Percentiles rank a stretch among this genome's conserved stretches.
phyloP scores from a whole-genome alignment of 2,329 filamentous ascomycete species.

The Dryadomyces quercus-mongolicae region DNA sequence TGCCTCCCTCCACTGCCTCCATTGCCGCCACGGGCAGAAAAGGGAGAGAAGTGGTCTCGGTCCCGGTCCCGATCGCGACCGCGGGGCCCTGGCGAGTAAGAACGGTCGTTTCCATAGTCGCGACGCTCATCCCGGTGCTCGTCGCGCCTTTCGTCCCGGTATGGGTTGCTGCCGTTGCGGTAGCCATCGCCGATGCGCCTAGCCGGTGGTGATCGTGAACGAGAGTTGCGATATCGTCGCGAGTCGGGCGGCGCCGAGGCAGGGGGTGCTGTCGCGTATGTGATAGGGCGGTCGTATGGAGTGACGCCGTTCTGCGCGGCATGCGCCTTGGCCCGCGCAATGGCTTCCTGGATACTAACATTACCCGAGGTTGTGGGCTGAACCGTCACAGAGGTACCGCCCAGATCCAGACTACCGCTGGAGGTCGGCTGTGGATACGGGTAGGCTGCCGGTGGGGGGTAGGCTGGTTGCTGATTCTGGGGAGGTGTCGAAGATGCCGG shows the following conservation, averaged over 20 bases:
- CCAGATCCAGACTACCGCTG: conserved; percentile 69
- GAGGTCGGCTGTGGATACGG: conserved; percentile 51
- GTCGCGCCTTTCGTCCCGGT: conserved; percentile 35
- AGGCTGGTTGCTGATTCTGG: conserved; percentile 7
- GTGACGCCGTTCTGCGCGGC: conserved; percentile 66
- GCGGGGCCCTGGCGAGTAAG: conserved; percentile 7
- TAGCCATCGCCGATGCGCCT: conserved; percentile 51
- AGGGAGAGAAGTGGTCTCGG: conserved; percentile 18
- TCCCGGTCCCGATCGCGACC: conserved; percentile 27
- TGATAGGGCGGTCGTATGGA: conserved; percentile 45
- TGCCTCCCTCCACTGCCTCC: conserved; percentile 18
- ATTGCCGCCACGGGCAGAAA: conserved; percentile 44
- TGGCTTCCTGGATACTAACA: conserved; percentile 71
- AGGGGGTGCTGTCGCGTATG: conserved; percentile 28
- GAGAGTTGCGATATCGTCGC: conserved; percentile 51
- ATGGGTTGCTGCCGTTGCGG: conserved; percentile 35
- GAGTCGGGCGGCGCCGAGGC: conserved; percentile 13
- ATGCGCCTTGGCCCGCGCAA: conserved; percentile 73
- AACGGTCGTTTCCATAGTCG: conserved; percentile 29
- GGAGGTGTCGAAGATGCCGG: conserved; percentile 6
- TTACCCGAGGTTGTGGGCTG: conserved; percentile 70
- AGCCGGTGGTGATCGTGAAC: conserved; percentile 57
- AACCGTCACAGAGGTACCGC: conserved; percentile 37
- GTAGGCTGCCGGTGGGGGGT: conserved; percentile 15
- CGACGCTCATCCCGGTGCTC: conserved; percentile 26